These are phyloP conservation scores for Boletus sp. DNA, from an alignment of 768 basidiomycete species.

Conservation along the genomic window DNA sequence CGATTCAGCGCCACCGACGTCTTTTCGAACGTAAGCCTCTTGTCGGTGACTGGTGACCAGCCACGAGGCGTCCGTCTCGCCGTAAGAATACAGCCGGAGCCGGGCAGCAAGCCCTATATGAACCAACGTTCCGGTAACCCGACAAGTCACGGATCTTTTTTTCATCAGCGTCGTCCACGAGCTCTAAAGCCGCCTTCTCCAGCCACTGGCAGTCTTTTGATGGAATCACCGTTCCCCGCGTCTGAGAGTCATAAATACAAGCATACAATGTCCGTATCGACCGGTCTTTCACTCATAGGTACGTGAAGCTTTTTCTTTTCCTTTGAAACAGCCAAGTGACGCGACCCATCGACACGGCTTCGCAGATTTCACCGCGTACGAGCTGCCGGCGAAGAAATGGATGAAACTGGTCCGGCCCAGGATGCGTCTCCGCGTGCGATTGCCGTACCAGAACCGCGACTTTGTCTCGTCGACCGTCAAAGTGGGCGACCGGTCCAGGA, in stretches of 20 bases:
- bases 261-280: slow-evolving; percentile 7
- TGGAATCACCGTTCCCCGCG: background rate
- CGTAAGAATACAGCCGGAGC: slow-evolving; percentile 12
- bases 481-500: background rate
- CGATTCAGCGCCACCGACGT: background rate
- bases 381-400: slow-evolving; percentile 21
- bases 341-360: background rate
- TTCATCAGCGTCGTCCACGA: background rate
- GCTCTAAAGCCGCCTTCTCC: background rate
- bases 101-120: slow-evolving; percentile 9
- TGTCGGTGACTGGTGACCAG: background rate
- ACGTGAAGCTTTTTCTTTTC: background rate
- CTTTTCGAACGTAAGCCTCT: background rate
- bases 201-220: too few relatives aligned
- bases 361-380: slow-evolving; percentile 26
- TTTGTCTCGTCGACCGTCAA: slow-evolving; percentile 19
- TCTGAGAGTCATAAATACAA: background rate
- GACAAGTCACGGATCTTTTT: background rate
- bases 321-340: background rate
- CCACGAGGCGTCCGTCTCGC: background rate
- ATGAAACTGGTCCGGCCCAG: slow-evolving; percentile 20
- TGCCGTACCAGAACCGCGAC: background rate
- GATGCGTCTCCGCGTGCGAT: slow-evolving; percentile 22
- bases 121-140: background rate
- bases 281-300: slow-evolving; percentile 19